Evolutionary conservation across 768 basidiomycete species (phyloP).

Genomic region (Leucocoprinus birnbaumii): DNA sequence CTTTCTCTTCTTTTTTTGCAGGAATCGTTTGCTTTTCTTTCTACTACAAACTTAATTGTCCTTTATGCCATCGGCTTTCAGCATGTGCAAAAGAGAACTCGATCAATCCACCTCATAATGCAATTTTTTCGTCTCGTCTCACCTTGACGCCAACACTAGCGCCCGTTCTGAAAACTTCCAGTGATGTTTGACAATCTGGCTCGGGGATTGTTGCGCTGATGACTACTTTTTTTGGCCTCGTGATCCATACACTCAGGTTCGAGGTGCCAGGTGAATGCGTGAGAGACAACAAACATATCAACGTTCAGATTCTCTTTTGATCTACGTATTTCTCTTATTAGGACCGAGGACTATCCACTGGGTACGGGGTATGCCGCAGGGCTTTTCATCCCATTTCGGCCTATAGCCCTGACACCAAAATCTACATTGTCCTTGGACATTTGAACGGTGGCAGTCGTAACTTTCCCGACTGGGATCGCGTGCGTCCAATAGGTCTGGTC

Average conservation of each 20-base stretch:
- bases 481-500: conserved; percentile 46
- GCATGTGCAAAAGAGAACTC: too few relatives aligned
- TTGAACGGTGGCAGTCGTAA: conserved; percentile 35
- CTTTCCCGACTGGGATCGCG: conserved; percentile 45
- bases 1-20: too few relatives aligned
- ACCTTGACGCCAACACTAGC: too few relatives aligned
- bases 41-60: too few relatives aligned
- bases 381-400: conserved; percentile 48
- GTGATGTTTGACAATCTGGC: background rate
- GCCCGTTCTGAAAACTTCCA: too few relatives aligned
- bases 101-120: too few relatives aligned
- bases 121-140: too few relatives aligned
- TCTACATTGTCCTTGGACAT: conserved; percentile 52
- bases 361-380: conserved; percentile 42
- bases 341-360: background rate
- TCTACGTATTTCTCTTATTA: background rate
- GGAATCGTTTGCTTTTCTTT: too few relatives aligned
- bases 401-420: conserved; percentile 47
- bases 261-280: too few relatives aligned
- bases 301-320: background rate
- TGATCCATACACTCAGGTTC: too few relatives aligned
- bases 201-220: background rate
- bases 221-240: too few relatives aligned
- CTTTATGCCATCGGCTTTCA: too few relatives aligned
- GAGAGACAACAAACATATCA: background rate